Base-by-base conservation (phyloP, 345 rosid genomes). In the Jatropha curcas region DNA sequence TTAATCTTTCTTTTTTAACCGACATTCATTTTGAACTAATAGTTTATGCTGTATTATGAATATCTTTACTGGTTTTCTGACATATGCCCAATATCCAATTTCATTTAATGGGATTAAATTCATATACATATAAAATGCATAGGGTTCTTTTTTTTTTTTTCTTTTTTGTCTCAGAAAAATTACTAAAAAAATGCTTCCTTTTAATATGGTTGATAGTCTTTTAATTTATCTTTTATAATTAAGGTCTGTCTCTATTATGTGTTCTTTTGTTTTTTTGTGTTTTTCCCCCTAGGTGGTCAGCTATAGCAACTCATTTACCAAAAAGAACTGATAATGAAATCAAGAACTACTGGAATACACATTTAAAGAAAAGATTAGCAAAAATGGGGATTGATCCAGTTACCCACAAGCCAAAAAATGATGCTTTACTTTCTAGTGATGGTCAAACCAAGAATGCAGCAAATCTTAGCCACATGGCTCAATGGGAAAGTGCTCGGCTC, bases 401-500 rank as follows among this genome's bases (percentile, higher is more conserved):
- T 6, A 77, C 76, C 35, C 81, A 77, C 62, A 77, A 77, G 67
- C 76, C 72, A 3, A 77, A 60, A 55, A 77, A 72, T 60, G 81
- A 72, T 55, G 62, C 75, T 19, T 58, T 76, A 22, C 60, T 65
- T 19, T 72, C 70, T 33, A 72, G 9, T 34, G 81, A 72, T 12
- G 77, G 76, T 14, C 77, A 67, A 22, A 46, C 77, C 68, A 77
- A 77, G 50, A 77, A 72, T 41, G 68, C 81, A 17, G 81, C 81
- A 5, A 68, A 77, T 60, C 72, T 78, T 51, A 79, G 71, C 77
- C 85, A 82, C 76, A 79, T 82, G 83, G 85, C 83, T 67, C 85
- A 82, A 30, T 82, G 85, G 85, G 85, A 82, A 60, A 82, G 78
- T 34, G 83, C 85, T 28, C 48, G 85, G 31, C 81, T 82, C 3